Percentiles rank a stretch among this genome's conserved stretches.
phyloP scores from a whole-genome alignment of 2,329 filamentous ascomycete genomes.

The Trichoderma sp. region DNA sequence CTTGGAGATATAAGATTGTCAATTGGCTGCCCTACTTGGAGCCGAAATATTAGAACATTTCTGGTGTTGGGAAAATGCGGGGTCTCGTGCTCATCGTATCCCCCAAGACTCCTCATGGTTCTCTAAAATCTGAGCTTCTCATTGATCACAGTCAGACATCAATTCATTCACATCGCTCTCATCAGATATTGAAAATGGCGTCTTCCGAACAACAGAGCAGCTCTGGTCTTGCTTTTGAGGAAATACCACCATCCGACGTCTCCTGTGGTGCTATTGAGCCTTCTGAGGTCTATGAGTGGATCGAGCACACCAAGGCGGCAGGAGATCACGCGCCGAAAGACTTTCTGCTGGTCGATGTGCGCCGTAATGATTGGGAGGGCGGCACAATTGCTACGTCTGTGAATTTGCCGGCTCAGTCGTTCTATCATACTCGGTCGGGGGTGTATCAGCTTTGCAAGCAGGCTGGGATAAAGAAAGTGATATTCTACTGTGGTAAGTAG shows the following conservation, averaged over 20 bases:
- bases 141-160: not conserved
- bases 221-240: constrained; percentile 13
- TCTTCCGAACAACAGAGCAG: not conserved
- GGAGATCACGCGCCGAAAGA: constrained; percentile 29
- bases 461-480: constrained; percentile 46
- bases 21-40: not conserved
- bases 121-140: not conserved
- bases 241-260: constrained; percentile 40
- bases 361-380: constrained; percentile 53
- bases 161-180: not conserved
- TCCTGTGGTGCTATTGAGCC: constrained; percentile 37
- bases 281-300: constrained; percentile 39
- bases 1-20: not conserved
- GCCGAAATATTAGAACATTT: not conserved
- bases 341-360: constrained; percentile 52
- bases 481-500: constrained; percentile 54
- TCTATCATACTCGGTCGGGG: constrained; percentile 48
- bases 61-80: not conserved
- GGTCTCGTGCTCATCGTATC: not conserved
- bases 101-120: not conserved
- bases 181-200: not conserved
- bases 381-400: constrained; percentile 58
- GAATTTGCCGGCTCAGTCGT: constrained; percentile 54
- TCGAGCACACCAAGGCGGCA: constrained; percentile 33
- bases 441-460: constrained; percentile 50